A percentile compares a stretch with the other conserved stretches of the same genome.
phyloP scores from a whole-genome alignment of 805 yeast species.

The Candida ficus region DNA sequence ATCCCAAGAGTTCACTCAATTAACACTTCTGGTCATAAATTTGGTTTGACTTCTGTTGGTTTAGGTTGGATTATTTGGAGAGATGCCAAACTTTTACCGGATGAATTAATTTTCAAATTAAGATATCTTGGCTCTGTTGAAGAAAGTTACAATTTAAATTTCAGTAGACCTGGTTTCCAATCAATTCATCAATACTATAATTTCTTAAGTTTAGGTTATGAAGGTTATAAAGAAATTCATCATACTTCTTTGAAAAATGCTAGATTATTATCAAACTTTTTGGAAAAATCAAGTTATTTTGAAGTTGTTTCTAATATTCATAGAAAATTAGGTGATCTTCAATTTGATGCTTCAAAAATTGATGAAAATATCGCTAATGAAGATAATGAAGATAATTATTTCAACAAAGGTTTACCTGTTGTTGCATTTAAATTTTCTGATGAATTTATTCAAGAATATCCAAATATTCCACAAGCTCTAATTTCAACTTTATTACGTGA shows the following conservation, averaged over 20 bases:
- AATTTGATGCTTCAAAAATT: conserved; percentile 14
- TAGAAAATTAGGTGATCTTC: conserved; percentile 40
- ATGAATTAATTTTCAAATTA: conserved; percentile 67
- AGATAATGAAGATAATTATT: conserved; percentile 37
- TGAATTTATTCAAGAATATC: conserved; percentile 51
- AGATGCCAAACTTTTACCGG: conserved; percentile 57
- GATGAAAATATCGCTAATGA: conserved; percentile 26
- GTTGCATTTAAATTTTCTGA: conserved; percentile 77
- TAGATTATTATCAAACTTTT: conserved; percentile 52
- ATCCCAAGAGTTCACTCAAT: conserved; percentile 74
- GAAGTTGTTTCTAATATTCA: conserved; percentile 78
- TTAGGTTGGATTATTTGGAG: conserved; percentile 91
- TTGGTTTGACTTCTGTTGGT: conserved; percentile 87
- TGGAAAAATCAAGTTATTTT: conserved; percentile 62
- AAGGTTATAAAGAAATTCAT: conserved; percentile 66
- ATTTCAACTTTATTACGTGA: conserved; percentile 68
- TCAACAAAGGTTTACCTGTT: conserved; percentile 79
- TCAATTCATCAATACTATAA: conserved; percentile 85
- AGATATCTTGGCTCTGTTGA: conserved; percentile 86
- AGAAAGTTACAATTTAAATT: conserved; percentile 80
- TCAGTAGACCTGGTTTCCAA: conserved; percentile 90
- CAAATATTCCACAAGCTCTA: conserved; percentile 78
- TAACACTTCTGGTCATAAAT: conserved; percentile 90
- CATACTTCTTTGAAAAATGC: conserved; percentile 66
- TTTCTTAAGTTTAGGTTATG: conserved; percentile 62